Evolutionary conservation across 2,329 filamentous ascomycete genomes (phyloP).

Genomic region (Aspergillus carbonarius): DNA sequence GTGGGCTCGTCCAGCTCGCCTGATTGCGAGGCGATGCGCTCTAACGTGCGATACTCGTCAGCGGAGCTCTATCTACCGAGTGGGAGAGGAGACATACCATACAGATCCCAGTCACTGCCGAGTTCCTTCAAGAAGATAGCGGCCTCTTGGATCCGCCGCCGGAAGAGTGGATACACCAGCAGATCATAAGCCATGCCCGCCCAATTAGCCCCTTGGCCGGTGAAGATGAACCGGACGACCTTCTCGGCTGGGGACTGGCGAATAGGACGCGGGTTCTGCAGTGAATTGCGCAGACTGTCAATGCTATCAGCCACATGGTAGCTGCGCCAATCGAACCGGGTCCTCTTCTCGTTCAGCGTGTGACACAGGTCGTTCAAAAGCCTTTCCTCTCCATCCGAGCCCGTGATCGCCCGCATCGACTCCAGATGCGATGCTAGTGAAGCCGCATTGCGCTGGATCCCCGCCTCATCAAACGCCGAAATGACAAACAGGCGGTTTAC

Average conservation of each 20-base stretch:
- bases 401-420: background rate
- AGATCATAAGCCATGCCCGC: conserved; percentile 43
- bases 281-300: background rate
- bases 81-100: background rate
- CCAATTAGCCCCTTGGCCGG: conserved; percentile 48
- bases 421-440: conserved; percentile 15
- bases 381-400: conserved; percentile 1
- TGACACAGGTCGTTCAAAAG: conserved; percentile 7
- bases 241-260: conserved; percentile 13
- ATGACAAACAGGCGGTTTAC: background rate
- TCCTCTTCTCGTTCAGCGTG: conserved; percentile 18
- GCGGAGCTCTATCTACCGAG: no score
- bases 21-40: conserved; percentile 17
- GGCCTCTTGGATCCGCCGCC: background rate
- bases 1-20: conserved; percentile 15
- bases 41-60: background rate
- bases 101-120: background rate
- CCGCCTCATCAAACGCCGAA: conserved; percentile 4
- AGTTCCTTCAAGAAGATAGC: background rate
- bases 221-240: conserved; percentile 36
- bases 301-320: conserved; percentile 17
- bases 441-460: conserved; percentile 16
- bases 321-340: conserved; percentile 20
- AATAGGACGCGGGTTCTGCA: conserved; percentile 10
- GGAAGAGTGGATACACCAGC: conserved; percentile 21